phyloP scores from a whole-genome alignment of 108 stramenopile species.

The Bacterosira constricta region DNA sequence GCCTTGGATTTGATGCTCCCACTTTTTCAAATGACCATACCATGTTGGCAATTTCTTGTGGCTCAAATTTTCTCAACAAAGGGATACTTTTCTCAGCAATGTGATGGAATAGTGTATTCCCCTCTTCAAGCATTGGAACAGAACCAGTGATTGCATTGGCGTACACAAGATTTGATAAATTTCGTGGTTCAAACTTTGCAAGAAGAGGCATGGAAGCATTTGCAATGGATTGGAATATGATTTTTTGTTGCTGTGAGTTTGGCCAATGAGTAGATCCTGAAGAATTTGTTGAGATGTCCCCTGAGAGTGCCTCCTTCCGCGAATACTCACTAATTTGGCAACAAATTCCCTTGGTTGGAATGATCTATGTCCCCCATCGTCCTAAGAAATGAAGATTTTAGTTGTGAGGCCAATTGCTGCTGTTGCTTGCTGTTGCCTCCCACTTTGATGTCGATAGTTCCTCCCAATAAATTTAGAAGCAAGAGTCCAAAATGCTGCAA shows the following conservation, averaged over 20 bases:
- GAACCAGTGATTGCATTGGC: neutral
- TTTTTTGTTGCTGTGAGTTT: neutral
- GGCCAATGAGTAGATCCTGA: neutral
- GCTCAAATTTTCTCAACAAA: no score
- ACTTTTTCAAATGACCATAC: conserved; percentile 6
- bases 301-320: neutral
- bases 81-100: conserved; percentile 5
- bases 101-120: conserved; percentile 1
- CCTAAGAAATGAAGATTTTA: no score
- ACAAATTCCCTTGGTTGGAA: no score
- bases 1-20: neutral
- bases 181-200: neutral
- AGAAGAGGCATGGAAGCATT: neutral
- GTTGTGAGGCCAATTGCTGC: no score
- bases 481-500: neutral
- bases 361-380: no score
- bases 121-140: neutral
- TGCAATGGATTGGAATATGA: neutral
- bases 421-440: no score
- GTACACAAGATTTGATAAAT: conserved; percentile 4
- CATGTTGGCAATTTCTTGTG: conserved; percentile 7
- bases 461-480: neutral
- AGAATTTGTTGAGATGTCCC: neutral
- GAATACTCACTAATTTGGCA: no score
- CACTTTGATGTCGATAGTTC: no score